Evolutionary conservation across 805 yeast genomes (phyloP).

Genomic region (Wickerhamomyces hampshirensis): DNA sequence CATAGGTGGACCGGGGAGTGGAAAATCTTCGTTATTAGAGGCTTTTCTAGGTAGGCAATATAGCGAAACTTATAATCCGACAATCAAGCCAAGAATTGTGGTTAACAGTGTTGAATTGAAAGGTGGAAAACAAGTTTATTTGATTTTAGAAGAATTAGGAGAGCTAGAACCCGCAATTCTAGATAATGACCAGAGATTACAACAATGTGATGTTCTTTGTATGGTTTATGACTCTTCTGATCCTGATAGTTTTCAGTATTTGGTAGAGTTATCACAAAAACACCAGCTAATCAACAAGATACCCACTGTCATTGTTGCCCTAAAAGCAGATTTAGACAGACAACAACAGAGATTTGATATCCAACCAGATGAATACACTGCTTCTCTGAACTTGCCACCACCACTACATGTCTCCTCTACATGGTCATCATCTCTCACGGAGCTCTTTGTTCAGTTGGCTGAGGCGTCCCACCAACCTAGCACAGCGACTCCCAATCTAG

Average conservation of each 20-base stretch:
- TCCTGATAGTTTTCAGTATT: slow-evolving; percentile 86
- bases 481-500: slow-evolving; percentile 70
- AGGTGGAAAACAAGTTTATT: slow-evolving; percentile 93
- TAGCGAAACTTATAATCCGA: slow-evolving; percentile 71
- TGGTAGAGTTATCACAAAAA: slow-evolving; percentile 61
- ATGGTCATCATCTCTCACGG: slow-evolving; percentile 85
- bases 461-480: slow-evolving; percentile 84
- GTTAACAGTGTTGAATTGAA: slow-evolving; percentile 90
- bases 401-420: slow-evolving; percentile 88
- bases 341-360: slow-evolving; percentile 85
- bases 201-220: slow-evolving; percentile 89
- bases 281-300: slow-evolving; percentile 56
- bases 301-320: slow-evolving; percentile 85
- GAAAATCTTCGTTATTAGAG: slow-evolving; percentile 81
- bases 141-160: slow-evolving; percentile 87
- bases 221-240: slow-evolving; percentile 91
- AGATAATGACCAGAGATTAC: slow-evolving; percentile 62
- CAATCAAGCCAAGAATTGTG: slow-evolving; percentile 73
- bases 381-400: slow-evolving; percentile 59
- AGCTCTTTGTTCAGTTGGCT: slow-evolving; percentile 79
- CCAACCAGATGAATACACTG: slow-evolving; percentile 85
- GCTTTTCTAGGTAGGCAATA: slow-evolving; percentile 74
- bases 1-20: slow-evolving; percentile 80
- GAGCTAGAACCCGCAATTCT: slow-evolving; percentile 79
- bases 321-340: slow-evolving; percentile 92